Evolutionary conservation across 306 rosid species (phyloP).

Genomic region (Psophocarpus tetragonolobus): DNA sequence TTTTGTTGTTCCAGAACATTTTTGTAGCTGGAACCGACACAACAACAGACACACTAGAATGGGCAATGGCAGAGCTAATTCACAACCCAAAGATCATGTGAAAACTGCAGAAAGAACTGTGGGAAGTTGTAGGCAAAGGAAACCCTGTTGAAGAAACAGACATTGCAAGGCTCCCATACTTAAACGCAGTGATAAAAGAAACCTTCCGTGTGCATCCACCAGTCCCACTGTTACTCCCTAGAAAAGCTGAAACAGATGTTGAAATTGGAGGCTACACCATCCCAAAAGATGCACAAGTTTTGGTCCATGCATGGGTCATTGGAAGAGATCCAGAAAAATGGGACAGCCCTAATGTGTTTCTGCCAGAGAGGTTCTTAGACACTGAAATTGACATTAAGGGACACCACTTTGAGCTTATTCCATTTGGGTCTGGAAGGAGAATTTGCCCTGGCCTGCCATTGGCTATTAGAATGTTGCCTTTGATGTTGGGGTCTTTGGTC

Average conservation of each 20-base stretch:
- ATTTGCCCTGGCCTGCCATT: slow-evolving; percentile 53
- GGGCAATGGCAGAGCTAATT: slow-evolving; percentile 64
- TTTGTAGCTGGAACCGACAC: slow-evolving; percentile 65
- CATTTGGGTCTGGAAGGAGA: slow-evolving; percentile 54
- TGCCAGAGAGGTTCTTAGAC: slow-evolving; percentile 59
- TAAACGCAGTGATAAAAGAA: slow-evolving; percentile 59
- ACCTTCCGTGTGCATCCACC: slow-evolving; percentile 54
- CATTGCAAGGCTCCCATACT: slow-evolving; percentile 44
- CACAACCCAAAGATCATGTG: slow-evolving; percentile 45
- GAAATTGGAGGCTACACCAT: slow-evolving; percentile 41
- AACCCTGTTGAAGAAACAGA: slow-evolving; percentile 56
- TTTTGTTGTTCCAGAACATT: slow-evolving; percentile 41
- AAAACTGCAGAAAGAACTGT: slow-evolving; percentile 45
- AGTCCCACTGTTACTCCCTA: slow-evolving; percentile 50
- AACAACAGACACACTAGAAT: slow-evolving; percentile 44
- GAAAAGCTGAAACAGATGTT: slow-evolving; percentile 47
- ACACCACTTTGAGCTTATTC: slow-evolving; percentile 49
- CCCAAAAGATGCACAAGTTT: slow-evolving; percentile 55
- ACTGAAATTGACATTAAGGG: slow-evolving; percentile 47
- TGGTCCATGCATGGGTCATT: slow-evolving; percentile 52
- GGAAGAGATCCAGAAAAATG: slow-evolving; percentile 38
- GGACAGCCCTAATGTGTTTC: slow-evolving; percentile 42
- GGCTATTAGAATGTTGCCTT: slow-evolving; percentile 48
- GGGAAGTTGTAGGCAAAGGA: slow-evolving; percentile 56
- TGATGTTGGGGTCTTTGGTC: slow-evolving; percentile 55